phyloP scores from a whole-genome alignment of 2,329 filamentous ascomycete genomes.

The Grosmannia serpens region DNA sequence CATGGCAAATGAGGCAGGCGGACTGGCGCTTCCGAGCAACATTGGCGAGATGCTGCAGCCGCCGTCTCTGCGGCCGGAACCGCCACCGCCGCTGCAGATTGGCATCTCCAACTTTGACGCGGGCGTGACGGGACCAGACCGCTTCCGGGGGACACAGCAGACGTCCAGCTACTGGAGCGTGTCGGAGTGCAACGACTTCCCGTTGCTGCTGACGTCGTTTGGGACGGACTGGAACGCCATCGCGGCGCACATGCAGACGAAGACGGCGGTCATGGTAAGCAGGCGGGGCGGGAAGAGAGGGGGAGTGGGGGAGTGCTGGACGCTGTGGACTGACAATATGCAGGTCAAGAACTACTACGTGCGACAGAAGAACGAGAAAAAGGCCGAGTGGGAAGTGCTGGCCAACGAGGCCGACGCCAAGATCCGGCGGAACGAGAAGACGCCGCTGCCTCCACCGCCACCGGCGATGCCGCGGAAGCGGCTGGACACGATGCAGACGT shows the following conservation, averaged over 20 bases:
- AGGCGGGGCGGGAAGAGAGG: too few species aligned
- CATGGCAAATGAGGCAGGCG: background rate
- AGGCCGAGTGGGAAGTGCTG: conserved; percentile 47
- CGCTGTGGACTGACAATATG: background rate
- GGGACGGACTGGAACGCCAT: conserved; percentile 71
- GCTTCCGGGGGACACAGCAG: conserved; percentile 38
- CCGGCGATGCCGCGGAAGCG: conserved; percentile 17
- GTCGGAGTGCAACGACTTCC: conserved; percentile 68
- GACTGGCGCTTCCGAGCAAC: conserved; percentile 20
- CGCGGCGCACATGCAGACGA: conserved; percentile 68
- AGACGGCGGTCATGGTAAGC: conserved; percentile 77
- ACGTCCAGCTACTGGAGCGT: conserved; percentile 84
- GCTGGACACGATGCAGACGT: conserved; percentile 22
- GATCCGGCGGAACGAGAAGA: conserved; percentile 42
- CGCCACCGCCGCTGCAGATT: conserved; percentile 33
- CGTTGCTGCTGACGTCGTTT: conserved; percentile 58
- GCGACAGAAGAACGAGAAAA: conserved; percentile 43
- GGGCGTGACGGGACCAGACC: conserved; percentile 26
- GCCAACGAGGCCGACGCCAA: conserved; percentile 50
- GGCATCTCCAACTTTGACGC: conserved; percentile 40
- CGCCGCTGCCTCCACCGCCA: conserved; percentile 48
- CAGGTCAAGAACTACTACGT: conserved; percentile 60
- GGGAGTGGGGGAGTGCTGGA: background rate
- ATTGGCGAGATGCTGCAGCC: conserved; percentile 45
- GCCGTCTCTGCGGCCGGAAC: conserved; percentile 44